These are phyloP conservation scores for Viola odorata DNA, from an alignment of 345 rosid genomes.

Conservation along the genomic window DNA sequence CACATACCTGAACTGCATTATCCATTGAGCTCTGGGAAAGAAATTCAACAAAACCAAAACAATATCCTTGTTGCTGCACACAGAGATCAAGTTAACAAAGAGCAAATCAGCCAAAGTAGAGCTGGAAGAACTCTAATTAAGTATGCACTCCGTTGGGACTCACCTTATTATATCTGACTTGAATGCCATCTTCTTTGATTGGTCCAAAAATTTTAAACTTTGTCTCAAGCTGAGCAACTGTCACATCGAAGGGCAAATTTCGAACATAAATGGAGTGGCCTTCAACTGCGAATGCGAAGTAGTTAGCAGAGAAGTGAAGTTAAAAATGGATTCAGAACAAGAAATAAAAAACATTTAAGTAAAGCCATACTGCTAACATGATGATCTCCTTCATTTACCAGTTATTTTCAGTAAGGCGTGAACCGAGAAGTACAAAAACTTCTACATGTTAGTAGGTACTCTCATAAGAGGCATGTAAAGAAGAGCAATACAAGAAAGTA, in stretches of 20 bases:
- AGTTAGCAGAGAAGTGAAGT: constrained; percentile 1
- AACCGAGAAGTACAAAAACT: no score
- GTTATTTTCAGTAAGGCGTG: no score
- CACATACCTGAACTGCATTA: constrained; percentile 22
- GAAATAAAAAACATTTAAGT: not conserved
- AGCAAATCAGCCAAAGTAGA: not conserved
- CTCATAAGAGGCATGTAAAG: not conserved
- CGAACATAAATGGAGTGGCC: constrained; percentile 27
- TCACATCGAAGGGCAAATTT: constrained; percentile 19
- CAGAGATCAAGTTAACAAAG: not conserved
- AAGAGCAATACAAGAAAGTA: not conserved
- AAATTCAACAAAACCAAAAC: constrained; percentile 31
- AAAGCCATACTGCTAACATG: no score
- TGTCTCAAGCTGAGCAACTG: constrained; percentile 17
- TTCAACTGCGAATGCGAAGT: constrained; percentile 13
- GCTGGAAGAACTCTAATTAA: not conserved
- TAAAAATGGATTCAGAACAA: not conserved
- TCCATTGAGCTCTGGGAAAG: constrained; percentile 21
- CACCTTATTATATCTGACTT: constrained; percentile 26
- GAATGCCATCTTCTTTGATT: constrained; percentile 23
- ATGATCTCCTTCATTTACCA: no score
- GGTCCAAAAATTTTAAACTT: constrained; percentile 26
- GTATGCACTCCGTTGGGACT: not conserved
- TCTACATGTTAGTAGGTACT: not conserved
- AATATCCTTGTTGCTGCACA: constrained; percentile 23